A percentile compares a stretch with the other conserved stretches of the same genome.
phyloP scores from a whole-genome alignment of 345 rosid species.

The Aquilaria malaccensis region DNA sequence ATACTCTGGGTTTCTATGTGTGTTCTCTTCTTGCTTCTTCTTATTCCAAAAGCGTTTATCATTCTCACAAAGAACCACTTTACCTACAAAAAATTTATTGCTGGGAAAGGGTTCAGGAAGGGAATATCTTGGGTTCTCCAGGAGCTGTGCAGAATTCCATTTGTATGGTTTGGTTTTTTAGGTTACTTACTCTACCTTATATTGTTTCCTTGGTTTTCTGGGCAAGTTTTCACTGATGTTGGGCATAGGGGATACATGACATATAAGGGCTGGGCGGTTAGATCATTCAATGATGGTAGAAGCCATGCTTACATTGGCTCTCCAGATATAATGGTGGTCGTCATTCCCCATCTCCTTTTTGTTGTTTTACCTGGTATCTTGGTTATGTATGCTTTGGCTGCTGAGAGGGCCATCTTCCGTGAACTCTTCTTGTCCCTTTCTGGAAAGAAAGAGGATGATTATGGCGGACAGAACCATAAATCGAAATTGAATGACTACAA shows the following conservation, averaged over 20 bases:
- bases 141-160: constrained; percentile 59
- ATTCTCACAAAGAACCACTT: constrained; percentile 42
- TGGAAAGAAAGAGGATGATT: constrained; percentile 77
- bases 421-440: constrained; percentile 42
- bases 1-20: constrained; percentile 49
- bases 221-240: constrained; percentile 56
- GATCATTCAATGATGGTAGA: constrained; percentile 19
- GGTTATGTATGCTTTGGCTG: constrained; percentile 46
- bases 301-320: constrained; percentile 52
- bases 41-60: constrained; percentile 52
- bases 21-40: constrained; percentile 36
- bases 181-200: constrained; percentile 60
- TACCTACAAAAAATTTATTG: constrained; percentile 40
- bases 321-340: constrained; percentile 81
- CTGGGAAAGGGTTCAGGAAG: constrained; percentile 38
- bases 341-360: constrained; percentile 71
- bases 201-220: constrained; percentile 68
- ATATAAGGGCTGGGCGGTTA: constrained; percentile 75
- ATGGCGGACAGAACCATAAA: constrained; percentile 24
- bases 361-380: constrained; percentile 60
- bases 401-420: constrained; percentile 55
- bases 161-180: constrained; percentile 58
- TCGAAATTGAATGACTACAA: constrained; percentile 12
- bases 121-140: constrained; percentile 55
- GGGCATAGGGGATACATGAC: constrained; percentile 67